Base-by-base conservation (phyloP, 2,329 filamentous ascomycete species). In the Aspergillus sp. region DNA sequence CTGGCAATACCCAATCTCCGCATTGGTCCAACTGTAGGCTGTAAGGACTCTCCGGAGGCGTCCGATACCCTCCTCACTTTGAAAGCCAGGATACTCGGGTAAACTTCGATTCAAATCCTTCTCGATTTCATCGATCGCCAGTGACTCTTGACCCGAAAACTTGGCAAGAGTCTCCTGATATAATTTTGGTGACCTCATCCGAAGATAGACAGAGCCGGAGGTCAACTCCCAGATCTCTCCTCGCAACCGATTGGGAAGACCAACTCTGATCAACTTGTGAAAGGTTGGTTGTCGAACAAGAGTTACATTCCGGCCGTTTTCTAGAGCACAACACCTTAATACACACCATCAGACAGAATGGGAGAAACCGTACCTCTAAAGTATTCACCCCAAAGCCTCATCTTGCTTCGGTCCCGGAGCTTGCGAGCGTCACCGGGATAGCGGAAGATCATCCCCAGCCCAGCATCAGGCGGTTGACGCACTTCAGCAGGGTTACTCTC, bases 101-200 rank as follows among this genome's bases (percentile, higher is more conserved):
- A 98, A 73, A 75, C 90, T 96, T 56, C 93, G 83, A 68, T 98
- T 98, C 44, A 98, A 73, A 64, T 98, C 93, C 69, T 98, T 98
- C 65, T 98, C 93, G 55, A 98, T 98, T 75, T 98, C 93, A 65
- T 98, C 93, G 58, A 97, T 97, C 41, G 93, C 93, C 51, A 98
- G 78, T 9, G 91, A 97, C 56, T 94, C 88, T 62, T 85, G 81
- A 6, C 93, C 93, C 5, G 85, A 81, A 59, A 85, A 90, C 63
- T 93, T 91, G 45, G 81, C 76, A 41, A 98, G 74, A 0, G 90
- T 97, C 49, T 98, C 88, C 41, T 79, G 74, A 62, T 91, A 98
- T 4, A 91, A 74, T 9, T 82, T 86, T 1, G 93, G 93, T 49
- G 86, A 88, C 61, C 95, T 86, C 12, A 98, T 77, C 23, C 91